These are phyloP conservation scores for Fusarium sp. DNA, from an alignment of 2,329 filamentous ascomycete genomes.

Conservation along the genomic window DNA sequence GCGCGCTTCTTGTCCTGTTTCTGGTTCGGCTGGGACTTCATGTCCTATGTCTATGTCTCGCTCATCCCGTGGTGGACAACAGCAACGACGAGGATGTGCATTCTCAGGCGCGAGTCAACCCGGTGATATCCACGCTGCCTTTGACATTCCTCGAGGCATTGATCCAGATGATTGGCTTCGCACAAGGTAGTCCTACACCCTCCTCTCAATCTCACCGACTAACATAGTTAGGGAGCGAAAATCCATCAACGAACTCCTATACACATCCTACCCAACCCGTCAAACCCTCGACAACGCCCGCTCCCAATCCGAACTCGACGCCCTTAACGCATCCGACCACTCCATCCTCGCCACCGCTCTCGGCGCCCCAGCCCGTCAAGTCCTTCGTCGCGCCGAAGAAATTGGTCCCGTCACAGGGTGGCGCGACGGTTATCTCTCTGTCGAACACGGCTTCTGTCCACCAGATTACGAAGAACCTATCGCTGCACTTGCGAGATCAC, in stretches of 20 bases:
- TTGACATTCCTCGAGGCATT: constrained; percentile 57
- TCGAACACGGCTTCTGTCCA: constrained; percentile 64
- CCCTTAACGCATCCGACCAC: constrained; percentile 59
- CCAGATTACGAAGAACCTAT: constrained; percentile 62
- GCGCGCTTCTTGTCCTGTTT: constrained; percentile 49
- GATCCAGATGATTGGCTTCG: constrained; percentile 61
- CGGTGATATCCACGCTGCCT: constrained; percentile 39
- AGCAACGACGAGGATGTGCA: constrained; percentile 33
- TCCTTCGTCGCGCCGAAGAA: constrained; percentile 64
- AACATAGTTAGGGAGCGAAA: constrained; percentile 54
- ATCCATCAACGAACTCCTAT: constrained; percentile 61
- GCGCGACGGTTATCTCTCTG: constrained; percentile 55
- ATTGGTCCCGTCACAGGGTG: constrained; percentile 64
- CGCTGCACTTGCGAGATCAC: constrained; percentile 58
- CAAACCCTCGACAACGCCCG: constrained; percentile 54
- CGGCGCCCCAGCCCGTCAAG: constrained; percentile 65
- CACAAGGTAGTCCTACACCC: too few species aligned
- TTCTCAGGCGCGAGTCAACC: constrained; percentile 35
- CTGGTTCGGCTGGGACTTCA: constrained; percentile 45
- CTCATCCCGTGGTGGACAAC: not conserved
- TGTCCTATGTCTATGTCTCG: constrained; percentile 35
- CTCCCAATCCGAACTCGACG: constrained; percentile 57
- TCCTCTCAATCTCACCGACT: rapidly evolving
- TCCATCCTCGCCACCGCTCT: constrained; percentile 64
- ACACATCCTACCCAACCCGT: constrained; percentile 56